A percentile compares a stretch with the other conserved stretches of the same genome.
phyloP scores from a whole-genome alignment of 2,329 filamentous ascomycete species.

The Exserohilum turcica region DNA sequence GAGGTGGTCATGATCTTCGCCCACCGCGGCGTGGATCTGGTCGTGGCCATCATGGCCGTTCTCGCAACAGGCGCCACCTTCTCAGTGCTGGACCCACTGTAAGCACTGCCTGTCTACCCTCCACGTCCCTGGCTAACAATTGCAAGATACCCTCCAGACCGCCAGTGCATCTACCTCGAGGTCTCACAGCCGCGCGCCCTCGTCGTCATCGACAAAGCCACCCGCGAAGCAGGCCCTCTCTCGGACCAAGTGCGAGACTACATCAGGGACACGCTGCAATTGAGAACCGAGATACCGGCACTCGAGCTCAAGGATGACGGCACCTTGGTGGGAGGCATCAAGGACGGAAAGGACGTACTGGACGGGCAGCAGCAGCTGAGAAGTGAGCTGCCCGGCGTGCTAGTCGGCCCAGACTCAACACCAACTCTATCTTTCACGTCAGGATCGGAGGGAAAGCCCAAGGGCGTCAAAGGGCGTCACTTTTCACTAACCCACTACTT shows the following conservation, averaged over 20 bases:
- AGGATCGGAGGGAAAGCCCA: slow-evolving; percentile 78
- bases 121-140: slow-evolving; percentile 8
- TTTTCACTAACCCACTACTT: slow-evolving; percentile 87
- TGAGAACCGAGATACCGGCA: slow-evolving; percentile 76
- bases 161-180: slow-evolving; percentile 83
- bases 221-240: slow-evolving; percentile 68
- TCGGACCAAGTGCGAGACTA: slow-evolving; percentile 67
- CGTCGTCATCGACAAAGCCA: slow-evolving; percentile 74
- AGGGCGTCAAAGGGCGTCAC: slow-evolving; percentile 86
- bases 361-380: slow-evolving; percentile 58
- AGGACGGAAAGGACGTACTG: slow-evolving; percentile 71
- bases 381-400: slow-evolving; percentile 66
- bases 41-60: slow-evolving; percentile 79
- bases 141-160: slow-evolving; percentile 73
- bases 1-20: slow-evolving; percentile 95
- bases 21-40: slow-evolving; percentile 78
- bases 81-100: slow-evolving; percentile 74
- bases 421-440: slow-evolving; percentile 69
- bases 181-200: slow-evolving; percentile 75
- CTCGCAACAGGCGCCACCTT: slow-evolving; percentile 64
- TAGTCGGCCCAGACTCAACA: slow-evolving; percentile 84
- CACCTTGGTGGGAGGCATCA: slow-evolving; percentile 68
- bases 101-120: slow-evolving; percentile 49
- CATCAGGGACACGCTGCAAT: slow-evolving; percentile 71
- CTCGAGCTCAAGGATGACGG: slow-evolving; percentile 75